Evolutionary conservation across 306 rosid genomes (phyloP), one percentile per base, ranked within the genome.

Genomic region (Lupinus albus): DNA sequence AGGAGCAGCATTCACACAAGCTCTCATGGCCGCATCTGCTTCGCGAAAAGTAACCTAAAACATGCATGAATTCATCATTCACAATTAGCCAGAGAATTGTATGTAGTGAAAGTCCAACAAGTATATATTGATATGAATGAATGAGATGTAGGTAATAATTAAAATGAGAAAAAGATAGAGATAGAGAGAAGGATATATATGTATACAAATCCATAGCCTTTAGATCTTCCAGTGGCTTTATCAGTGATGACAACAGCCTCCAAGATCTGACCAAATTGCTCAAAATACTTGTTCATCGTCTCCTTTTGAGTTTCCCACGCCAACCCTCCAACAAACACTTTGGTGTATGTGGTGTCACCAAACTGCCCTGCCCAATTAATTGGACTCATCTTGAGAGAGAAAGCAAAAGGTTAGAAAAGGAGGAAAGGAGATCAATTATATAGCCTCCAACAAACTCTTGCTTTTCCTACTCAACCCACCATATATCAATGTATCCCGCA

Each of bases 251-350:
- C 99, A 44, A 93, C 99, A 47, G 99, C 99, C 73, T 93, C 99
- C 94, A 93, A 85, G 92, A 93, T 93, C 54, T 93, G 97, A 56
- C 99, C 99, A 53, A 93, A 93, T 68, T 93, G 99, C 66, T 93
- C 97, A 54, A 93, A 93, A 61, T 93, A 93, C 33, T 81, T 86
- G 86, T 88, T 93, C 99, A 93, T 93, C 56, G 99, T 93, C 11
- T 93, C 99, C 54, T 93, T 93, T 66, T 93, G 99, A 42, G 99
- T 93, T 64, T 93, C 99, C 99, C 99, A 93, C 58, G 99, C 99
- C 84, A 93, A 80, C 1, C 99, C 99, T 67, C 99, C 99, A 7
- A 93, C 99, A 55, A 93, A 93, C 35, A 93, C 97, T 63, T 93
- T 93, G 13, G 99, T 93, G 81, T 89, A 90, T 11, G 99, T 93